Evolutionary conservation across 805 yeast genomes (phyloP).

Genomic region (Clavispora fructus): DNA sequence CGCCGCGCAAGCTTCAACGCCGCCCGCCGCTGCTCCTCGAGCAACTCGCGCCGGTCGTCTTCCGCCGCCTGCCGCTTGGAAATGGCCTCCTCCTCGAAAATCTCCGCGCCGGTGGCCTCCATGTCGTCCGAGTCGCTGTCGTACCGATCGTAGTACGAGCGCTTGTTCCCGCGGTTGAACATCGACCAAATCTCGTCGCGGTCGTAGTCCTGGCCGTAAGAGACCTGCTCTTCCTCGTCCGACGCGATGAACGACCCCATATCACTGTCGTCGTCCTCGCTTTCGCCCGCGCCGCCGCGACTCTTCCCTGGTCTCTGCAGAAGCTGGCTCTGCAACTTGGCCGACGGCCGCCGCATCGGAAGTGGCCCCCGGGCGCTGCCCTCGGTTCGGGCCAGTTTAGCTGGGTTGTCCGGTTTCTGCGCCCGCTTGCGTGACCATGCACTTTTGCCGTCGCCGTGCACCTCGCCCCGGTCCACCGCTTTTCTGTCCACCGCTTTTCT

Average conservation of each 20-base stretch:
- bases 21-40: conserved; percentile 45
- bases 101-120: conserved; percentile 94
- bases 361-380: conserved; percentile 21
- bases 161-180: conserved; percentile 60
- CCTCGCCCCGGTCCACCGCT: neutral
- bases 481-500: neutral
- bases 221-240: conserved; percentile 21
- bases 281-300: conserved; percentile 6
- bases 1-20: conserved; percentile 34
- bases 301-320: conserved; percentile 10
- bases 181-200: conserved; percentile 87
- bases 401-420: too few species aligned
- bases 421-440: neutral
- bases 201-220: conserved; percentile 49
- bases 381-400: neutral
- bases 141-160: conserved; percentile 44
- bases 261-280: conserved; percentile 42
- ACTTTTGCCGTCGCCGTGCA: neutral
- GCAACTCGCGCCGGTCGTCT: conserved; percentile 74
- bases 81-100: conserved; percentile 72
- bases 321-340: conserved; percentile 34
- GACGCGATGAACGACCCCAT: conserved; percentile 56
- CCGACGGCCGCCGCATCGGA: conserved; percentile 55
- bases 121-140: conserved; percentile 58
- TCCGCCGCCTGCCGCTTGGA: conserved; percentile 63